Percentiles rank a stretch among this genome's conserved stretches.
Evolutionary conservation across 2,329 filamentous ascomycete genomes (phyloP).

Genomic region (Aureobasidium vineae): DNA sequence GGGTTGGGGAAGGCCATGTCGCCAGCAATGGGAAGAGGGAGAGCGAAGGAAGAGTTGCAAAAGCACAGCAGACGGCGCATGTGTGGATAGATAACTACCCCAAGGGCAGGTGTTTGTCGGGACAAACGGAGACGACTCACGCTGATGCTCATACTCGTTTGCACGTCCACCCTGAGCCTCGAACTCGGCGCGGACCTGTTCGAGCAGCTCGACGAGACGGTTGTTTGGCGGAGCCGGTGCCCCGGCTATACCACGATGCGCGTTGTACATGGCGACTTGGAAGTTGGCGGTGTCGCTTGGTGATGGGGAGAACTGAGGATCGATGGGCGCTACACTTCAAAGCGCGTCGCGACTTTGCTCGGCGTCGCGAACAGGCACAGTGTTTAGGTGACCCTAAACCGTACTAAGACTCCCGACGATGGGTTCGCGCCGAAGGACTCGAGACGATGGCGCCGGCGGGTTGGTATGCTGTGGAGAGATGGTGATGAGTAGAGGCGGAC

Average conservation of each 20-base stretch:
- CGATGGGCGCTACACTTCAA: neutral
- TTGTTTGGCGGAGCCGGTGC: conserved; percentile 58
- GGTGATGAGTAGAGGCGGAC: conserved; percentile 3
- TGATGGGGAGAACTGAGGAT: neutral
- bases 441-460: neutral
- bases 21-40: neutral
- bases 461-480: neutral
- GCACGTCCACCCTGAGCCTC: conserved; percentile 71
- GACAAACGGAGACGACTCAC: conserved; percentile 58
- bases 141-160: conserved; percentile 88
- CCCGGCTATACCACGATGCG: conserved; percentile 75
- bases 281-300: neutral
- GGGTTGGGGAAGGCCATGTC: conserved; percentile 15
- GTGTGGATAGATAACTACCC: neutral
- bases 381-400: conserved; percentile 6
- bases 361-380: conserved; percentile 13
- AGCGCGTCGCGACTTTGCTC: conserved; percentile 19
- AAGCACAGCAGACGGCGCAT: neutral
- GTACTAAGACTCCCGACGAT: neutral
- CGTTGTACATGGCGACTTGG: conserved; percentile 69
- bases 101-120: conserved; percentile 2
- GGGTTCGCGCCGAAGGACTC: neutral
- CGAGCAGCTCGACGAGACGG: conserved; percentile 86
- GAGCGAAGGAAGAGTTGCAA: neutral
- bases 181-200: conserved; percentile 87